Evolutionary conservation across 768 basidiomycete genomes (phyloP), one percentile per base, ranked within the genome.

Genomic region (Auricularia sp.): DNA sequence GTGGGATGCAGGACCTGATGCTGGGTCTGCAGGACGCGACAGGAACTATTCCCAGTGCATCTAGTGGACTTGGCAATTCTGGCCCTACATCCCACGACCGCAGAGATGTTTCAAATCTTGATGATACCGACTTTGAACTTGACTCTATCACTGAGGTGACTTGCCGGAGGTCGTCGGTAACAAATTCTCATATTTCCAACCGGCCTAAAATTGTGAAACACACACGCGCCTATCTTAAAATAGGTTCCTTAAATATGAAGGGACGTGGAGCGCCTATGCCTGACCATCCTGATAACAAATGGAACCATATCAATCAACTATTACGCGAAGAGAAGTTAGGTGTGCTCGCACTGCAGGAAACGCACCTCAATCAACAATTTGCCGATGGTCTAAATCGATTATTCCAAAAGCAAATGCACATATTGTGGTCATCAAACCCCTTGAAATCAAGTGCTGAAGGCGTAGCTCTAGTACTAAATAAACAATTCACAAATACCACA

Each of bases 341-440:
- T 2, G 58, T 73, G 8, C 63, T 73, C 8, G 67, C 65, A 0
- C 16, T 73, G 0, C 70, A 71, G 37, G 73, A 74, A 44, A 70
- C 71, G 1, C 73, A 74, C 65, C 54, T 73, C 0, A 63, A 61
- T 18, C 33, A 67, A 14, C 21, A 44, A 37, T 64, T 45, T 35
- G 18, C 59, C 3, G 16, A 34, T 14, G 42, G 33, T 11, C 35
- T 67, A n/a, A 14, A 45, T 14, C 59, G 34, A 2, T 45, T 63
- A 0, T 71, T 66, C 37, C 2, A 65, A 2, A 16, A 62, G 2
- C 39, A 63, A 33, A 24, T 71, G 5, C 34, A 42, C 13, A 44
- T 68, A 8, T 3, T 67, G 2, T 65, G 62, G 64, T 67, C 68
- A 0, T 35, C 56, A 0, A 42, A 69, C 42, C 66, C 63, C 8